These are phyloP conservation scores for Leccinum ponderosum DNA, from an alignment of 1,284 basidiomycete genomes.

Conservation along the genomic window DNA sequence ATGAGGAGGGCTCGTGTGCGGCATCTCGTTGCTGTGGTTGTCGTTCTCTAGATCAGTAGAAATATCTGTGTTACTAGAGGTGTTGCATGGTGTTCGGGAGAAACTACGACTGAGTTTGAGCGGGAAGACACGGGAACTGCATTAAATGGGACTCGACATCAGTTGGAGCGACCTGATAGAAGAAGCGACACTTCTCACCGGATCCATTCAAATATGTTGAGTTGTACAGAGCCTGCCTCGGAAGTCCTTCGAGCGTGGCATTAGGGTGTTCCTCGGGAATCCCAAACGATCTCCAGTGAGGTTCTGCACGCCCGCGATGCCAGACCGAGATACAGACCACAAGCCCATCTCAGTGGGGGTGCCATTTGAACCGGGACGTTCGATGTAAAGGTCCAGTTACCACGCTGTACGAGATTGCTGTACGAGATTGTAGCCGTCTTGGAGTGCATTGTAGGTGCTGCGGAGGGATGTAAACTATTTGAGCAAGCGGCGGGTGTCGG, in stretches of 20 bases:
- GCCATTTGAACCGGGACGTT: conserved; percentile 79
- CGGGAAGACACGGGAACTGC: conserved; percentile 2
- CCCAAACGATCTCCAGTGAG: conserved; percentile 46
- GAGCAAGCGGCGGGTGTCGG: conserved; percentile 71
- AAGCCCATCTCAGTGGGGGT: conserved; percentile 84
- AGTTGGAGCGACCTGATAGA: not conserved
- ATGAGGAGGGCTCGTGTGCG: not conserved
- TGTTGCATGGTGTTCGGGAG: not conserved
- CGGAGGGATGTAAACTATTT: conserved; percentile 18
- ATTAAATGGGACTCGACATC: not conserved
- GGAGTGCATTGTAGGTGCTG: conserved; percentile 68
- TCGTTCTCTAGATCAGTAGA: conserved; percentile 6
- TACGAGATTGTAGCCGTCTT: conserved; percentile 78
- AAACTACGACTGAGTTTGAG: not conserved
- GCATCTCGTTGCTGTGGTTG: not conserved
- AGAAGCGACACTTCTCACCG: not conserved
- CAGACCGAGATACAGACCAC: conserved; percentile 76
- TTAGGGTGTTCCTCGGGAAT: conserved; percentile 25
- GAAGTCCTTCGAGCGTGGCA: conserved; percentile 43
- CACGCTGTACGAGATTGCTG: conserved; percentile 50
- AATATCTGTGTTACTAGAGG: conserved; percentile 15
- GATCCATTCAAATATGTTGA: conserved; percentile 8
- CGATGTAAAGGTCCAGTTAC: conserved; percentile 81
- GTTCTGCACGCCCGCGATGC: conserved; percentile 54
- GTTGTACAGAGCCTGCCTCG: conserved; percentile 35